Conservation (phyloP, 2,329 filamentous ascomycete species). For the Pseudonectria buxi region DNA sequence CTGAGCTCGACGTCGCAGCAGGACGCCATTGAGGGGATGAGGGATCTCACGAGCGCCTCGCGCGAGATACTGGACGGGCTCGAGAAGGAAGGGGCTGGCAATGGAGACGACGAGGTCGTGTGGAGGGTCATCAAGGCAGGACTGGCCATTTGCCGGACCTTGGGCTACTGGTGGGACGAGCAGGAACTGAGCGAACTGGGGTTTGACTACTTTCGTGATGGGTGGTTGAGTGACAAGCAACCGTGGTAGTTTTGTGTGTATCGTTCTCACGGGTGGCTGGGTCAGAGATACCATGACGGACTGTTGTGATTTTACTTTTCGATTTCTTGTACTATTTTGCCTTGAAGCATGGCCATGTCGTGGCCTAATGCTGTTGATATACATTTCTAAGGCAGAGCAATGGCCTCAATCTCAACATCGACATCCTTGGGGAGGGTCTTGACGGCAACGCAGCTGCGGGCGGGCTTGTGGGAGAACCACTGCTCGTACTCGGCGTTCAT, state of each 20-base stretch:
- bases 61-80: not conserved
- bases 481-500: constrained; percentile 85
- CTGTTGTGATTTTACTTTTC: constrained; percentile 1
- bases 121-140: constrained; percentile 1
- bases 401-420: constrained; percentile 84
- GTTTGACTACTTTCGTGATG: not conserved
- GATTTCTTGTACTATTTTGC: constrained; percentile 4
- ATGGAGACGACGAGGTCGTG: not conserved
- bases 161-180: not conserved
- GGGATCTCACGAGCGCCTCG: not conserved
- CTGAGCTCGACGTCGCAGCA: constrained; percentile 1
- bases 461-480: constrained; percentile 77
- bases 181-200: not conserved
- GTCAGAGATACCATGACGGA: too few relatives aligned
- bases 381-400: constrained; percentile 56
- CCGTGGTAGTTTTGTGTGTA: not conserved
- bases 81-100: not conserved
- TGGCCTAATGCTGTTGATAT: constrained; percentile 1
- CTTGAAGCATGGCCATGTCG: too few relatives aligned
- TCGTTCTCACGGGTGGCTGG: too few relatives aligned
- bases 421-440: constrained; percentile 83
- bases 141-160: not conserved
- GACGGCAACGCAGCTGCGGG: constrained; percentile 84
- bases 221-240: too few relatives aligned
- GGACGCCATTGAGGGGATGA: not conserved